A percentile compares a stretch with the other conserved stretches of the same genome.
Conservation (phyloP, 2,329 filamentous ascomycete genomes). For the Chaetomiaceae sp. region DNA sequence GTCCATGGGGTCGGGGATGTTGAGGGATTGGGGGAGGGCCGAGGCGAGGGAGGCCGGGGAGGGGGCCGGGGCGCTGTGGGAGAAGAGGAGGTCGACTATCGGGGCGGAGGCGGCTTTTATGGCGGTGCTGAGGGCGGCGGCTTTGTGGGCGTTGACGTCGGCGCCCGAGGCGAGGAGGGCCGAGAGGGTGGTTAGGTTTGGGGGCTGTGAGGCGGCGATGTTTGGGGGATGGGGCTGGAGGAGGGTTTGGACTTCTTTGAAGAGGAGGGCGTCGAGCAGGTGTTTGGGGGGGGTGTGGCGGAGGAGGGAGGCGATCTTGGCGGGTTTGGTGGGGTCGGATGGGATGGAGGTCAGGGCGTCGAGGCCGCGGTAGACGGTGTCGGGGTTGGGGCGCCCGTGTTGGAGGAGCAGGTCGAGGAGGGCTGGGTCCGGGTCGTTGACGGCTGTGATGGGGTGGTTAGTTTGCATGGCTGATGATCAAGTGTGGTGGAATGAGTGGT, state of each 20-base stretch:
- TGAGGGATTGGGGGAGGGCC: slow-evolving; percentile 50
- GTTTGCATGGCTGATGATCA: background rate
- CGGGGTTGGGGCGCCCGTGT: slow-evolving; percentile 41
- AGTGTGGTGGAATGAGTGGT: background rate
- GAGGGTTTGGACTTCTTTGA: slow-evolving; percentile 47
- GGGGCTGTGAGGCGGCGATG: too few relatives aligned
- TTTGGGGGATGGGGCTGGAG: slow-evolving; percentile 35
- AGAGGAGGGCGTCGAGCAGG: slow-evolving; percentile 43
- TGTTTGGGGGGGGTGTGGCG: slow-evolving; percentile 40
- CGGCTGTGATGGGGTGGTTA: slow-evolving; percentile 31
- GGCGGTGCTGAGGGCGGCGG: slow-evolving; percentile 47
- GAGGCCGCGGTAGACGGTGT: slow-evolving; percentile 43
- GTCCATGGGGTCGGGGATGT: slow-evolving; percentile 47
- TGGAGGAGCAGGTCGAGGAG: slow-evolving; percentile 46
- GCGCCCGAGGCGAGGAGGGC: slow-evolving; percentile 48
- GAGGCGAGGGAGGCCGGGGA: slow-evolving; percentile 41
- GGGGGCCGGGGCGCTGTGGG: slow-evolving; percentile 30
- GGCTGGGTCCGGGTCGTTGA: slow-evolving; percentile 42
- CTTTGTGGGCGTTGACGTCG: slow-evolving; percentile 51
- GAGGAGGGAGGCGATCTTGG: slow-evolving; percentile 48
- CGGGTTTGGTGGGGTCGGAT: slow-evolving; percentile 42
- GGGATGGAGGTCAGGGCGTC: slow-evolving; percentile 41
- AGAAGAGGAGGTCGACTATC: slow-evolving; percentile 48
- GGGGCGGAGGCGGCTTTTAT: slow-evolving; percentile 43
- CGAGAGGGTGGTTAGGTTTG: slow-evolving; percentile 42